Conservation (phyloP, 768 basidiomycete genomes). For the Hydnomerulius pinastri region DNA sequence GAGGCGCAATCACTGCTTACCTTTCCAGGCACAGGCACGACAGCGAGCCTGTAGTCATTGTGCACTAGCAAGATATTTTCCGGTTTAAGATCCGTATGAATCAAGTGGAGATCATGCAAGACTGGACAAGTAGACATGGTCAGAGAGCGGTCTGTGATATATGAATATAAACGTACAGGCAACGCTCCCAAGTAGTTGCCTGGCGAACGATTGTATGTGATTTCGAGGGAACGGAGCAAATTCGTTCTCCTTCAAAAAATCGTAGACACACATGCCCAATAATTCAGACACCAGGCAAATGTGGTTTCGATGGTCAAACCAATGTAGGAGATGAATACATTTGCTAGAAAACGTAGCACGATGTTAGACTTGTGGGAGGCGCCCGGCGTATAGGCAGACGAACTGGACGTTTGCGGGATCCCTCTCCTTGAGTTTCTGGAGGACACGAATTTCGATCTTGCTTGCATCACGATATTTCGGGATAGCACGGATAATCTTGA, state of each 20-base stretch:
- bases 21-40: conserved; percentile 66
- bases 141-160: background rate
- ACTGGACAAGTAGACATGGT: conserved; percentile 48
- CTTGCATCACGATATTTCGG: conserved; percentile 99
- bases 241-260: conserved; percentile 97
- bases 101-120: conserved; percentile 84
- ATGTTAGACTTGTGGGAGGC: conserved; percentile 21
- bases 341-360: conserved; percentile 55
- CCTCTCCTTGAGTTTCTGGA: conserved; percentile 85
- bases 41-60: conserved; percentile 69
- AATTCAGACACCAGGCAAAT: conserved; percentile 97
- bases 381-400: conserved; percentile 35
- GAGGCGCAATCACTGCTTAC: conserved; percentile 34
- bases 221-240: conserved; percentile 95
- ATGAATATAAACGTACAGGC: conserved; percentile 67
- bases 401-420: conserved; percentile 90
- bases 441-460: conserved; percentile 95
- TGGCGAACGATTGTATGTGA: conserved; percentile 96
- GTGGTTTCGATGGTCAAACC: conserved; percentile 97
- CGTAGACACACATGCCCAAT: conserved; percentile 96
- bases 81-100: conserved; percentile 98
- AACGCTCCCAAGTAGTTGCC: conserved; percentile 88
- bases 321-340: conserved; percentile 94
- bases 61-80: conserved; percentile 96
- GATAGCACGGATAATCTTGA: conserved; percentile 98